Evolutionary conservation across 2,329 filamentous ascomycete genomes (phyloP).

Genomic region (Massarina eburnea): DNA sequence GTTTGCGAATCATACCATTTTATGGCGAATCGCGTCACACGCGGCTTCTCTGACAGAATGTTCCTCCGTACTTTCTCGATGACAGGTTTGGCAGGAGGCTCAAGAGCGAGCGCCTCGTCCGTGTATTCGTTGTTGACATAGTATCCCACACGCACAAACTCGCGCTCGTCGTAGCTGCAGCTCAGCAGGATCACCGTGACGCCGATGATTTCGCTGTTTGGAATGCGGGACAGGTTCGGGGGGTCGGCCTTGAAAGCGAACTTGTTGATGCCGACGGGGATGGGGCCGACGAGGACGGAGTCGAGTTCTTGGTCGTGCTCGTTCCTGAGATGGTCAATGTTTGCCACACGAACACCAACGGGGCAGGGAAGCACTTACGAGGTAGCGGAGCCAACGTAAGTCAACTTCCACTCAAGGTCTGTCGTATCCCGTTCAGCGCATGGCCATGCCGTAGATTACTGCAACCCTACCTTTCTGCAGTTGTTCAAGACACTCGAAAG

Average conservation of each 20-base stretch:
- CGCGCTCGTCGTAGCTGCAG: constrained; percentile 92
- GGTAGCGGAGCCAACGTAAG: constrained; percentile 96
- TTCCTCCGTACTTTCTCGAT: constrained; percentile 91
- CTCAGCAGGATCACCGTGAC: constrained; percentile 96
- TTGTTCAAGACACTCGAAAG: constrained; percentile 94
- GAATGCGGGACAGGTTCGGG: constrained; percentile 86
- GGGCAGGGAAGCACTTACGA: constrained; percentile 66
- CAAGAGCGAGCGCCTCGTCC: constrained; percentile 81
- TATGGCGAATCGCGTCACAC: constrained; percentile 96
- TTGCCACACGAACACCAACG: constrained; percentile 4
- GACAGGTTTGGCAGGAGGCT: constrained; percentile 88
- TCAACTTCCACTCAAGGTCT: constrained; percentile 99
- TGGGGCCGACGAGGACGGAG: constrained; percentile 93
- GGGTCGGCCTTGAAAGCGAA: constrained; percentile 96
- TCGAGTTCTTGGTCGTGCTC: constrained; percentile 99
- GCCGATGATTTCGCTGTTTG: constrained; percentile 90
- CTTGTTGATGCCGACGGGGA: constrained; percentile 97
- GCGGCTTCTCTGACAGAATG: constrained; percentile 93
- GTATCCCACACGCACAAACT: constrained; percentile 98
- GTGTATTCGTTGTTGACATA: constrained; percentile 99
- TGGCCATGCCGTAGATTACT: neutral
- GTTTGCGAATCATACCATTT: constrained; percentile 72
- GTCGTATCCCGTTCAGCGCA: constrained; percentile 19
- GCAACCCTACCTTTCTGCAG: constrained; percentile 77
- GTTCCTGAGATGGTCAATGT: constrained; percentile 58